A percentile compares a stretch with the other conserved stretches of the same genome.
These are phyloP conservation scores for Colletotrichum musae DNA, from an alignment of 2,329 filamentous ascomycete species.

Conservation along the genomic window DNA sequence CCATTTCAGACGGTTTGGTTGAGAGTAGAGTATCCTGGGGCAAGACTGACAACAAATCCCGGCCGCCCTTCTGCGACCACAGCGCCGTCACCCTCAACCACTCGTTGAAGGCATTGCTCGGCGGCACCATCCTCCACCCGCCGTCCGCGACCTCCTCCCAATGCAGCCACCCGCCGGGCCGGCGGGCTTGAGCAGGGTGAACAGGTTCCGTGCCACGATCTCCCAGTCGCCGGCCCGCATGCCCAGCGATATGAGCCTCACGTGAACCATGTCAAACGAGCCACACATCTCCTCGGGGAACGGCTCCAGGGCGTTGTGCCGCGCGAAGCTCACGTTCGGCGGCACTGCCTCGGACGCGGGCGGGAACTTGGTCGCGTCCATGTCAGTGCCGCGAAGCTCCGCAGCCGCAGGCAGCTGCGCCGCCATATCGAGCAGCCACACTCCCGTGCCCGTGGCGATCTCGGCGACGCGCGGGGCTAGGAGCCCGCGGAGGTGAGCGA, in stretches of 20 bases:
- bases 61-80: constrained; percentile 5
- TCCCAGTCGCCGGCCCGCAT: constrained; percentile 41
- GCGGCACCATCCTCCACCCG: constrained; percentile 19
- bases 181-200: constrained; percentile 33
- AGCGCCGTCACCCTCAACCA: constrained; percentile 1
- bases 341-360: constrained; percentile 17
- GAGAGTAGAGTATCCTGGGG: background rate
- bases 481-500: background rate
- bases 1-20: too few relatives aligned
- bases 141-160: constrained; percentile 39
- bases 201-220: constrained; percentile 25
- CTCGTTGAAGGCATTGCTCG: constrained; percentile 29
- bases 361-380: constrained; percentile 43
- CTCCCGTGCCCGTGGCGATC: constrained; percentile 42
- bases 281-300: constrained; percentile 36
- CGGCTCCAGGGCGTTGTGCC: constrained; percentile 31
- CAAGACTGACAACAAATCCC: background rate
- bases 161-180: constrained; percentile 42
- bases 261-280: constrained; percentile 42
- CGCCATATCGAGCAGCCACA: constrained; percentile 44
- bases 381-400: constrained; percentile 41
- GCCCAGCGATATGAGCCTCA: constrained; percentile 31
- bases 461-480: constrained; percentile 36
- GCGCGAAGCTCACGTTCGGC: constrained; percentile 31
- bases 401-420: constrained; percentile 26